Evolutionary conservation across 345 rosid species (phyloP), one percentile per base, ranked within the genome.

Genomic region (Rhizophora apiculata): DNA sequence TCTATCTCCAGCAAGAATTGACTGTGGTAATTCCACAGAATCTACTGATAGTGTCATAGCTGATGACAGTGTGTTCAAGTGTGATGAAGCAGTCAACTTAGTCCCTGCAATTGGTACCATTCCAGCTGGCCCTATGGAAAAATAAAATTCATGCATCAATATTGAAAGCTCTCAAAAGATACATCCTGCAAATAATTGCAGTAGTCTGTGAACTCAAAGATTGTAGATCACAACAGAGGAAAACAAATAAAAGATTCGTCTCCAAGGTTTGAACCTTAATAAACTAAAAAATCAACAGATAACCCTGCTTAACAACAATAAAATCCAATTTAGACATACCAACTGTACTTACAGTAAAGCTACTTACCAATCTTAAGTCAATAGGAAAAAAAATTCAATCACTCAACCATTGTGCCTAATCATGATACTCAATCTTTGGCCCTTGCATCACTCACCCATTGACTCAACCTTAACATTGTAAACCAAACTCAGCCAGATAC

Each of bases 71-170:
- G 59, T 70, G 60, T 82, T 81, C 76, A 60, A 15, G 26, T 77
- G 74, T 9, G 87, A 76, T 62, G 87, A 78, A 71, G 76, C 76
- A 58, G 55, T 76, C 63, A 73, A 65, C 70, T 80, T 74, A 67
- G 75, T 62, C n/a, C 72, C 71, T 36, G 76, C 31, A 58, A 53
- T 60, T 32, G 74, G 69, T 46, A 63, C 54, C 58, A 54, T 64
- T 67, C 74, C 80, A 64, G 70, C 77, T 46, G 68, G 36, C 21
- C 76, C 82, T 67, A 67, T 62, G 36, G 68, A 64, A 67, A 36
- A 68, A 69, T 51, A 63, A 39, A 18, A 70, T 64, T 59, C 13
- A 72, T 36, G 69, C 36, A 26, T 58, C 32, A 31, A 64, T 57
- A 48, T 4, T 46, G 13, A 32, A 26, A 60, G 34, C 27, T 9